Evolutionary conservation across 129 eudicot species (phyloP).

Genomic region (Calendula officinalis): DNA sequence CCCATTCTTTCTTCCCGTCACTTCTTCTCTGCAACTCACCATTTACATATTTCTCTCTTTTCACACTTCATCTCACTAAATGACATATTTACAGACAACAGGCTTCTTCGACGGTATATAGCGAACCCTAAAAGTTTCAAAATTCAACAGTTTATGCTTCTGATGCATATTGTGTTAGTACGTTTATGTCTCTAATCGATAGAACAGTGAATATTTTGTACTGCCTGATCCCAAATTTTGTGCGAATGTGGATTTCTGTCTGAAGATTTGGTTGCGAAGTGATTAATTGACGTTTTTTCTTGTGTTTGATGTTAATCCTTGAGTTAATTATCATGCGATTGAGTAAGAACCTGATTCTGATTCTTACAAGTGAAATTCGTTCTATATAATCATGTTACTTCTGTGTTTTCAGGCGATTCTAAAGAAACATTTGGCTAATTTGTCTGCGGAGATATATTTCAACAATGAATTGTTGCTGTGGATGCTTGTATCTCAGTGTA

Average conservation of each 20-base stretch:
- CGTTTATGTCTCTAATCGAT: neutral
- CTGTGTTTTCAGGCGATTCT: conserved; percentile 27
- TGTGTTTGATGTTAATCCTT: conserved; percentile 27
- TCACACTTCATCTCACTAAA: conserved; percentile 26
- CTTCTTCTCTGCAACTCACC: conserved; percentile 20
- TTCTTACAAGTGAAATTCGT: neutral
- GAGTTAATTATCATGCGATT: conserved; percentile 3
- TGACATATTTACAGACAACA: conserved; percentile 12
- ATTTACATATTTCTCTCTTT: conserved; percentile 5
- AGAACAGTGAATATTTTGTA: neutral
- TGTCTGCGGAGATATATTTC: conserved; percentile 6
- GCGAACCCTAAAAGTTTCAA: conserved; percentile 19
- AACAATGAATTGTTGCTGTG: conserved; percentile 34
- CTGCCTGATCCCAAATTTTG: conserved; percentile 4
- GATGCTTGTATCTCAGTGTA: conserved; percentile 35
- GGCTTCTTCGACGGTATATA: conserved; percentile 27
- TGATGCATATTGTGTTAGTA: conserved; percentile 16
- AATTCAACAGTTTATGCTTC: conserved; percentile 5
- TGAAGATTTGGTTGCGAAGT: conserved; percentile 26
- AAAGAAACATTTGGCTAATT: conserved; percentile 22
- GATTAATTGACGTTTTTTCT: conserved; percentile 33
- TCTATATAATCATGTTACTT: neutral
- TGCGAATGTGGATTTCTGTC: conserved; percentile 25
- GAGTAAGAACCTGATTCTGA: neutral
- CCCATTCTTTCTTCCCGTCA: neutral